Base-by-base conservation (phyloP, 257 asterid genomes). In the Perilla frutescens region DNA sequence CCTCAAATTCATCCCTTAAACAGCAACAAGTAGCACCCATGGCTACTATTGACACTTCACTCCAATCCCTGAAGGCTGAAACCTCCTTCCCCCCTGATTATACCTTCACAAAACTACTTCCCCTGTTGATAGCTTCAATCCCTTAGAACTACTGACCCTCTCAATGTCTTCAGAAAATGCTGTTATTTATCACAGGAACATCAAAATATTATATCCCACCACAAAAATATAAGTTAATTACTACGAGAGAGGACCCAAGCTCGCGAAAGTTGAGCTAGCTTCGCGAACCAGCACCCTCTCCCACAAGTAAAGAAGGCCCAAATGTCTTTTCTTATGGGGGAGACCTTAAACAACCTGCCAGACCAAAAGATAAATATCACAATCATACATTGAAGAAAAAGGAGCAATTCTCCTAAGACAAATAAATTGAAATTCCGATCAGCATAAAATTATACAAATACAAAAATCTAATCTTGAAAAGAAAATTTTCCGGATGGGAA, bases 1-100 rank as follows among this genome's bases (percentile, higher is more conserved):
- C 95, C 67, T 87, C 97, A 34, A 77, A 93, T 4, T 89, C 97
- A 66, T 82, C 89, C 75, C 81, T 83, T 80, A 87, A 83, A 81
- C 96, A 91, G 86, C 97, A 93, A 84, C 96, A 93, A 45, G 81
- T 77, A 73, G 91, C 85, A 73, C 98, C 97, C 98, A 93, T 93
- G 69, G 80, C 82, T 63, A 61, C 76, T 58, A 54, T 78, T 39
- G 56, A 64, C 66, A 59, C 68, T 57, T 76, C 45, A 75, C 80
- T 45, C 57, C 41, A 47, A 50, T 62, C 71, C 62, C 75, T 49
- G 55, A 34, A 34, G 37, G 37, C 37, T 34, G 37, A 34, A 2
- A 34, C 26, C 26, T 20, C 26, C 26, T 20, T 20, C 26, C 9
- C 49, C 49, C 40, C 66, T n/a, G 53, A 45, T 66, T 8, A 66